Base-by-base conservation (phyloP, 306 rosid species). In the Mimosa bimucronata region DNA sequence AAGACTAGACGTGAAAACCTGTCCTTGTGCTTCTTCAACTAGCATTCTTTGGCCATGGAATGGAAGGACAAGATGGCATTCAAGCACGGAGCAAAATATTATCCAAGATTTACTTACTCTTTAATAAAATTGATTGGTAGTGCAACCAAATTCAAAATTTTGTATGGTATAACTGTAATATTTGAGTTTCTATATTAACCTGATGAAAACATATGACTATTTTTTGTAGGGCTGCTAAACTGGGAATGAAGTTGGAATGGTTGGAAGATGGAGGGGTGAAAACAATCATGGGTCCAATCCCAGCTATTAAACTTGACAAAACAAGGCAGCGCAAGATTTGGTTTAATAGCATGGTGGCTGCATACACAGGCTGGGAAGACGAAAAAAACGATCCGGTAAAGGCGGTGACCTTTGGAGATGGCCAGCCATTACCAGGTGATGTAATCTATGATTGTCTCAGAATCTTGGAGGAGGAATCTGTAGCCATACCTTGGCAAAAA, bases 301-400 rank as follows among this genome's bases (percentile, higher is more conserved):
- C 98, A 8, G 97, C 92, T 10, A 67, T 67, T 58, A 95, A 91
- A 72, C 78, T 76, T 14, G 95, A 90, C 66, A 74, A 86, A 80
- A 80, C 30, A 31, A 90, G 94, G 38, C 75, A 76, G 72, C 88
- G 91, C 34, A 91, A 92, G 91, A 88, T 89, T 45, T 95, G 97
- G 98, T 89, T 94, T 79, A 94, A 94, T 29, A 92, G 95, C 87
- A 92, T 94, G 97, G 97, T 88, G 42, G 97, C 95, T 15, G 97
- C 98, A 21, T 91, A 92, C 66, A 91, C 73, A 10, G 73, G 73
- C 29, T 67, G 73, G 73, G 31, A 67, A 67, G 73, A 67, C 2
- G 73, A 67, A 12, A 29, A 9, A 11, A 67, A 67, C 2, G 90
- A 92, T 75, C 94, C 97, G 7, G 85, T 79, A 6, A 95, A 95